A percentile compares a stretch with the other conserved stretches of the same genome.
Evolutionary conservation across 306 rosid species (phyloP).

Genomic region (Abrus pulchellus): DNA sequence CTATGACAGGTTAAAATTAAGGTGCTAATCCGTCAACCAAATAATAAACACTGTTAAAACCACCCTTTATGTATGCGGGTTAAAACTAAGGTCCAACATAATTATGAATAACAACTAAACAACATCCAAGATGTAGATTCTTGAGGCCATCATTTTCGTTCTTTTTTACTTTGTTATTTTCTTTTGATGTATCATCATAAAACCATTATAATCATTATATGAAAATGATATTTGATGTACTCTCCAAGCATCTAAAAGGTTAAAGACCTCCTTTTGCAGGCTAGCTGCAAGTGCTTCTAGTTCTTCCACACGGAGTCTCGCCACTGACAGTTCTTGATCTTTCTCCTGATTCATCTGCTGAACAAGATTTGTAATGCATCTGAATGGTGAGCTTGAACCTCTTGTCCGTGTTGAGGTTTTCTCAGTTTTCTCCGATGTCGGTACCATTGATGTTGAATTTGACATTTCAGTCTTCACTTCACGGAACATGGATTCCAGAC

Average conservation of each 20-base stretch:
- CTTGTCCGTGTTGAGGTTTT: slow-evolving; percentile 73
- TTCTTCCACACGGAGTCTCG: slow-evolving; percentile 77
- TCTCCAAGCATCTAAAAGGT: slow-evolving; percentile 31
- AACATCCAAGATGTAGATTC: slow-evolving; percentile 10
- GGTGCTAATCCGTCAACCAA: background rate
- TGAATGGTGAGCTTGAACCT: slow-evolving; percentile 95
- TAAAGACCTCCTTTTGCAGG: slow-evolving; percentile 81
- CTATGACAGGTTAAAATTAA: no score
- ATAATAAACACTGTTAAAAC: background rate
- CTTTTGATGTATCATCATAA: slow-evolving; percentile 7
- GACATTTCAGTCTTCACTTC: slow-evolving; percentile 76
- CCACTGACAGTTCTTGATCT: slow-evolving; percentile 81
- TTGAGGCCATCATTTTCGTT: slow-evolving; percentile 30
- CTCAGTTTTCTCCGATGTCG: slow-evolving; percentile 63
- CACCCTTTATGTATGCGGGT: no score
- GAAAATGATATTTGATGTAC: slow-evolving; percentile 29
- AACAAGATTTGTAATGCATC: slow-evolving; percentile 89
- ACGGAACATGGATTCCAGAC: slow-evolving; percentile 83
- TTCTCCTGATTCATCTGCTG: slow-evolving; percentile 93
- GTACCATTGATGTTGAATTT: slow-evolving; percentile 57
- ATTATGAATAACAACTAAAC: slow-evolving; percentile 6
- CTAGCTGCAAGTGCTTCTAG: slow-evolving; percentile 78
- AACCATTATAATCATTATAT: slow-evolving; percentile 20
- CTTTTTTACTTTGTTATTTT: background rate
- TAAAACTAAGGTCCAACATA: background rate